Percentiles rank a stretch among this genome's conserved stretches.
These are phyloP conservation scores for Excoecaria cochinchinensis DNA, from an alignment of 345 rosid genomes.

Conservation along the genomic window DNA sequence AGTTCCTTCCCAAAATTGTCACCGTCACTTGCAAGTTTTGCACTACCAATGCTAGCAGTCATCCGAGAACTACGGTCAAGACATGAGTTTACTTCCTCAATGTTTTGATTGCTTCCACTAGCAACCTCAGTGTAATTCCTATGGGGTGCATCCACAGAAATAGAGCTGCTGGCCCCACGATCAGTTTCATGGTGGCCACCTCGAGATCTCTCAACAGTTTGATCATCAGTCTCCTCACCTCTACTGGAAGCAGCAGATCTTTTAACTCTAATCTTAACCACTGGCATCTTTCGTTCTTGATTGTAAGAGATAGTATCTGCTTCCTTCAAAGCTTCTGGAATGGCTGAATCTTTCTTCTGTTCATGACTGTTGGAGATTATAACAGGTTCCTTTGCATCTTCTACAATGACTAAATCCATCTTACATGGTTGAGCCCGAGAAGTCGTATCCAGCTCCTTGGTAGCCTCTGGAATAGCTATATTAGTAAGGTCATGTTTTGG, in stretches of 20 bases:
- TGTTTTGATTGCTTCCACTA: slow-evolving; percentile 66
- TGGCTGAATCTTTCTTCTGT: slow-evolving; percentile 11
- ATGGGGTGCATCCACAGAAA: slow-evolving; percentile 93
- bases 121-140: slow-evolving; percentile 66
- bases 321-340: slow-evolving; percentile 43
- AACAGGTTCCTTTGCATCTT: slow-evolving; percentile 23
- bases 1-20: slow-evolving; percentile 76
- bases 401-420: slow-evolving; percentile 19
- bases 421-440: slow-evolving; percentile 10
- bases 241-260: slow-evolving; percentile 64
- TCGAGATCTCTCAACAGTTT: slow-evolving; percentile 62
- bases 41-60: slow-evolving; percentile 97
- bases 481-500: slow-evolving; percentile 31
- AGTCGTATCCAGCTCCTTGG: slow-evolving; percentile 23
- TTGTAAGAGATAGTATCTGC: slow-evolving; percentile 49
- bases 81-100: slow-evolving; percentile 90
- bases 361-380: slow-evolving; percentile 23
- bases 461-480: slow-evolving; percentile 40
- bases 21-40: slow-evolving; percentile 61
- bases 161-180: slow-evolving; percentile 65
- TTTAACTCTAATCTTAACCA: slow-evolving; percentile 73
- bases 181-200: slow-evolving; percentile 56
- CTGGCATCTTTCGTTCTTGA: slow-evolving; percentile 55
- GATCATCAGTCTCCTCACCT: slow-evolving; percentile 67
- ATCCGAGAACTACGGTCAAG: slow-evolving; percentile 79